A percentile compares a stretch with the other conserved stretches of the same genome.
Evolutionary conservation across 2,329 filamentous ascomycete species (phyloP).

Genomic region (Elsinoe necatrix): DNA sequence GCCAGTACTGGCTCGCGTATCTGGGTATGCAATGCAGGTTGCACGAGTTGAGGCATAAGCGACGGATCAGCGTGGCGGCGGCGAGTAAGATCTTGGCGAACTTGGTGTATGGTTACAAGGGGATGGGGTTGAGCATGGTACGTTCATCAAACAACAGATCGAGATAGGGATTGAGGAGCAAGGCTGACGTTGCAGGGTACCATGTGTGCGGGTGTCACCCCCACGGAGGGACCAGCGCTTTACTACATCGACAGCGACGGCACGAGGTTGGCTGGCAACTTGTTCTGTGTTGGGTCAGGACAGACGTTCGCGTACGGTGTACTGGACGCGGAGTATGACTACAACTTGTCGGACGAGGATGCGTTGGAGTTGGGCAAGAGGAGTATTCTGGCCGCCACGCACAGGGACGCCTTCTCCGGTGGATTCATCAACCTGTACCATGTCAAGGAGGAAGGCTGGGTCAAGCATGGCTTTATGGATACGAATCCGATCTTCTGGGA

Average conservation of each 20-base stretch:
- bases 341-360: conserved; percentile 78
- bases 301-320: conserved; percentile 99
- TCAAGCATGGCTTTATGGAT: conserved; percentile 96
- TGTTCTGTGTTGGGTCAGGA: conserved; percentile 96
- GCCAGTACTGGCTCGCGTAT: conserved; percentile 99
- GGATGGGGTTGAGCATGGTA: conserved; percentile 91
- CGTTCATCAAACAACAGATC: conserved; percentile 6
- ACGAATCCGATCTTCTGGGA: conserved; percentile 99
- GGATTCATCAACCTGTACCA: conserved; percentile 99
- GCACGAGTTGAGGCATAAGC: conserved; percentile 98
- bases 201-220: conserved; percentile 96
- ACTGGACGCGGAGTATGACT: conserved; percentile 87
- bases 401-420: conserved; percentile 97
- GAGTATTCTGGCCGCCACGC: conserved; percentile 91
- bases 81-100: conserved; percentile 98
- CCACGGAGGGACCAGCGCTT: conserved; percentile 88
- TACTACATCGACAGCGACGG: conserved; percentile 99
- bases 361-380: conserved; percentile 83
- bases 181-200: conserved; percentile 52
- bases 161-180: neutral
- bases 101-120: conserved; percentile 97
- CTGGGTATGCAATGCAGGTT: conserved; percentile 98
- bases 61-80: conserved; percentile 92
- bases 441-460: conserved; percentile 98
- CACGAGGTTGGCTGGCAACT: conserved; percentile 81